These are phyloP conservation scores for Fraxinus nigra DNA, from an alignment of 305 asterid genomes.

Conservation along the genomic window DNA sequence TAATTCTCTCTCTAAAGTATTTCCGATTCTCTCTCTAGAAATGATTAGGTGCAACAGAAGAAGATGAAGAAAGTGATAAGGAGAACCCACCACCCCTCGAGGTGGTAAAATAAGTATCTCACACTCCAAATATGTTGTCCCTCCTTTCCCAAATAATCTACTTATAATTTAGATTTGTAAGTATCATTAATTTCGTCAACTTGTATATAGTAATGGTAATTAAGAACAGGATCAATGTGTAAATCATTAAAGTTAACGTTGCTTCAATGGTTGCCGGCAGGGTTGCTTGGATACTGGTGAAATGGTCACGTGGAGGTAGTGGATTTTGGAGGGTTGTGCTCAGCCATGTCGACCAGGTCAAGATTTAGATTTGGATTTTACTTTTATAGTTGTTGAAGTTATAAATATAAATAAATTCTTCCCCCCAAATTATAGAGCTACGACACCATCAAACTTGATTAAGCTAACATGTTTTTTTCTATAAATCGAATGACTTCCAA, in stretches of 20 bases:
- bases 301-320: conserved; percentile 49
- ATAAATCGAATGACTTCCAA: background rate
- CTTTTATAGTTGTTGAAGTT: background rate
- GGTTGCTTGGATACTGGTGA: conserved; percentile 30
- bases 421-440: background rate
- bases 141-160: background rate
- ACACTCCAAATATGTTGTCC: background rate
- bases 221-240: background rate
- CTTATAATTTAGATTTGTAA: background rate
- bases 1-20: conserved; percentile 13
- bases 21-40: background rate
- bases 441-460: background rate
- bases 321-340: conserved; percentile 29
- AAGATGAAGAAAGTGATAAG: conserved; percentile 29
- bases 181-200: background rate
- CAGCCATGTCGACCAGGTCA: conserved; percentile 35
- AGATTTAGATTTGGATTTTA: conserved; percentile 21
- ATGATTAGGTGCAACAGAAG: conserved; percentile 17
- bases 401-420: background rate
- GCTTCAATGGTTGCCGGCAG: conserved; percentile 48
- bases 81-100: conserved; percentile 17
- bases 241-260: background rate
- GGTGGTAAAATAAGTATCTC: conserved; percentile 36
- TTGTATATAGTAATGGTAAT: background rate
- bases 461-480: background rate